Evolutionary conservation across 257 asterid species (phyloP), one percentile per base, ranked within the genome.

Genomic region (Echites panduratus): DNA sequence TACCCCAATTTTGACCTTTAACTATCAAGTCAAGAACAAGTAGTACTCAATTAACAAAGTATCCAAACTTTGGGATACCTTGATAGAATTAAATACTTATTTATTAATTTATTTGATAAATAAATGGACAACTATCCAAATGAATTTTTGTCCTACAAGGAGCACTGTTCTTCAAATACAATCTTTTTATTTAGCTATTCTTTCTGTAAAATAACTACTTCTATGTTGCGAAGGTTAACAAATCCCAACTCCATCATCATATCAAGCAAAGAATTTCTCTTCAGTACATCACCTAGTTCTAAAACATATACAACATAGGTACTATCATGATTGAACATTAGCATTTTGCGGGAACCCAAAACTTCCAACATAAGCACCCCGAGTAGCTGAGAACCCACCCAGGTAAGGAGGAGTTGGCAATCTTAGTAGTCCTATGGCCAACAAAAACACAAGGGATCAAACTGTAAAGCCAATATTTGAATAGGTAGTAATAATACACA

Each of bases 271-370:
- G 29, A 16, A 16, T 52, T 13, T 22, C 35, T 9, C 9, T 38
- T 44, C 54, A 61, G 70, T 58, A 45, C 43, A 49, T 71, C 17
- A 45, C 20, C 45, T 40, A 2, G 35, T n/a, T 61, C 24, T 22
- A 10, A 45, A 65, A 17, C 41, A 44, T 44, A 12, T n/a, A 41
- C 35, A 64, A 27, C 54, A 49, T 19, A 73, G 43, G 27, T 62
- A 49, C 14, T 54, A 43, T 24, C 40, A 54, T 66, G 32, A 26
- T 32, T 2, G 68, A 69, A 73, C 26, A 44, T 67, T 64, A 59
- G 59, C 92, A 85, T 82, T 96, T 75, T 87, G 99, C 84, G 88
- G 99, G 78, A 89, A 89, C 52, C 96, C 93, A 80, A 78, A 86
- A 81, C 49, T 86, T 84, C 97, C 97, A 75, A 83, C 26, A 53